phyloP scores from a whole-genome alignment of 306 rosid genomes.

The Rosa rugosa region DNA sequence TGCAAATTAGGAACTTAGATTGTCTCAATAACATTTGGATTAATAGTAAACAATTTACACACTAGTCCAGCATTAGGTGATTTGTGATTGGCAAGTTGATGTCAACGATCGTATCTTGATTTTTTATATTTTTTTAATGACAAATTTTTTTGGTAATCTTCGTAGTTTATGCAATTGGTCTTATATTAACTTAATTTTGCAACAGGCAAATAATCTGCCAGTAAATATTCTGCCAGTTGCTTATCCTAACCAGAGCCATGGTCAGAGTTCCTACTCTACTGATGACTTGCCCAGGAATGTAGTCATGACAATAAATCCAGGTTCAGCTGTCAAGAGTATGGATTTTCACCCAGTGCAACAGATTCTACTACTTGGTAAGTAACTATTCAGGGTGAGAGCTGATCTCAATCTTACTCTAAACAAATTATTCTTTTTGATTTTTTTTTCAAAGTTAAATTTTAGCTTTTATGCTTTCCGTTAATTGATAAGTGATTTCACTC shows the following conservation, averaged over 20 bases:
- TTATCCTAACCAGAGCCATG: constrained; percentile 75
- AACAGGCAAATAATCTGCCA: constrained; percentile 82
- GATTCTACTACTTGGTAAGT: constrained; percentile 87
- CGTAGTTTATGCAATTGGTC: constrained; percentile 25
- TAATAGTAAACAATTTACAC: neutral
- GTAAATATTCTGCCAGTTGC: constrained; percentile 76
- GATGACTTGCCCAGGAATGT: constrained; percentile 91
- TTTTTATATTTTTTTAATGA: constrained; percentile 11
- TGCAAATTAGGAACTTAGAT: neutral
- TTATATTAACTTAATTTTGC: constrained; percentile 31
- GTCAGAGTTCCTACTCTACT: constrained; percentile 84
- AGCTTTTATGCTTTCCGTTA: constrained; percentile 7
- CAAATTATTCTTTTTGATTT: constrained; percentile 14
- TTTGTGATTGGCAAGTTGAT: neutral
- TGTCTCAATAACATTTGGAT: neutral
- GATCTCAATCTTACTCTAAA: neutral
- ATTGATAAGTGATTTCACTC: constrained; percentile 9
- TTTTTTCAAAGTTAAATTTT: neutral
- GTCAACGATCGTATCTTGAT: neutral
- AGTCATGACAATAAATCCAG: constrained; percentile 69
- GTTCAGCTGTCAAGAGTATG: constrained; percentile 86
- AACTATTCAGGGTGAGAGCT: constrained; percentile 3
- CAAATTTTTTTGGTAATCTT: neutral
- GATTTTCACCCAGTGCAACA: constrained; percentile 95
- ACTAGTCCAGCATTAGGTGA: constrained; percentile 10